phyloP scores from a whole-genome alignment of 1,284 basidiomycete genomes.

The Xanthoconium separans region DNA sequence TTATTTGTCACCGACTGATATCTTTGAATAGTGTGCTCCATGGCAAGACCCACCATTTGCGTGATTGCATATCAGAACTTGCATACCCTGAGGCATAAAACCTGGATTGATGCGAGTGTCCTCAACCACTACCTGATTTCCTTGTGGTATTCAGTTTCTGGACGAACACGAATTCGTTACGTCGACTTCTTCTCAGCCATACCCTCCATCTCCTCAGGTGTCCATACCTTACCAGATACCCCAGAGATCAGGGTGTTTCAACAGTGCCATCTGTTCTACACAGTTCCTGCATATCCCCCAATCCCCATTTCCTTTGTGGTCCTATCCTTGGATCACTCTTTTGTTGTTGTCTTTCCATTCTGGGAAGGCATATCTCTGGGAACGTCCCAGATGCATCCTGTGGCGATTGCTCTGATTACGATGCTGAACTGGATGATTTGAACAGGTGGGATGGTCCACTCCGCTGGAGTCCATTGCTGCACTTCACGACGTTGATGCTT shows the following conservation, averaged over 20 bases:
- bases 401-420: not conserved
- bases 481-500: not conserved
- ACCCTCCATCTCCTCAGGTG: not conserved
- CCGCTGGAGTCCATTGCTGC: not conserved
- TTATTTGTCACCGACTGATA: too few relatives aligned
- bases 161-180: not conserved
- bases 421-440: not conserved
- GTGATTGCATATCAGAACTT: too few relatives aligned
- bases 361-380: slow-evolving; percentile 3
- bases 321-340: not conserved
- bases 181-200: not conserved
- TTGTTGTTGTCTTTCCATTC: not conserved
- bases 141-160: too few relatives aligned
- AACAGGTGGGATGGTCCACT: not conserved
- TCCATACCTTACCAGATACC: not conserved
- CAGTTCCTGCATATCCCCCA: not conserved
- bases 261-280: not conserved
- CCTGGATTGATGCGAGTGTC: too few relatives aligned
- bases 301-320: not conserved
- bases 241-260: not conserved
- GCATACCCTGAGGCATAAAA: too few relatives aligned
- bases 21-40: too few relatives aligned
- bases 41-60: too few relatives aligned
- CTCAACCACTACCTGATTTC: too few relatives aligned
- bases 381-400: not conserved